Evolutionary conservation across 2,329 filamentous ascomycete genomes (phyloP).

Genomic region (Colletotrichum sublineola): DNA sequence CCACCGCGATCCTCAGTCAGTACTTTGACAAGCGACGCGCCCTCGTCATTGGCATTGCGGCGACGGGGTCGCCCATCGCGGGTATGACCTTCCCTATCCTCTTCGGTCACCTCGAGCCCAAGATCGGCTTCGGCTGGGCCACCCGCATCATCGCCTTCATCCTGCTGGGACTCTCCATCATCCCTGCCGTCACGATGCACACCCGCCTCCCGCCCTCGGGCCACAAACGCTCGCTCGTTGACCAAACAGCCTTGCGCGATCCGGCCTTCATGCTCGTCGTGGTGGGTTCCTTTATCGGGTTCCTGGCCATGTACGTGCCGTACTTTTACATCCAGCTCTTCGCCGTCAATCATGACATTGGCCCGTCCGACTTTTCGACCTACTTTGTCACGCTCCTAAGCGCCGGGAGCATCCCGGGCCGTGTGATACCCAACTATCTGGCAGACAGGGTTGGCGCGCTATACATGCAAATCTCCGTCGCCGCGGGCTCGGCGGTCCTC

Average conservation of each 20-base stretch:
- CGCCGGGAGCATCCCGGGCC: constrained; percentile 60
- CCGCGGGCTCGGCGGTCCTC: constrained; percentile 51
- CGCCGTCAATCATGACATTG: constrained; percentile 56
- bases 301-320: constrained; percentile 61
- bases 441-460: constrained; percentile 59
- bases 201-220: constrained; percentile 50
- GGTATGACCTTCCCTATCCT: constrained; percentile 58
- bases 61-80: constrained; percentile 53
- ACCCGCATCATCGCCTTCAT: constrained; percentile 60
- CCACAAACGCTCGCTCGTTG: constrained; percentile 50
- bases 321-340: constrained; percentile 63
- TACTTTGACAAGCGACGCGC: constrained; percentile 55
- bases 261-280: constrained; percentile 54
- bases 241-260: constrained; percentile 55
- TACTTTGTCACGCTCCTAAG: constrained; percentile 62
- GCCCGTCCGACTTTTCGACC: constrained; percentile 51
- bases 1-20: constrained; percentile 54
- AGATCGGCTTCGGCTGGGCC: constrained; percentile 69
- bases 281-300: constrained; percentile 55
- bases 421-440: constrained; percentile 59
- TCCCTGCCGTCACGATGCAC: constrained; percentile 57
- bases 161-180: constrained; percentile 54
- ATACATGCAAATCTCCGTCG: constrained; percentile 54
- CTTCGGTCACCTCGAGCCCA: constrained; percentile 58
- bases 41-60: constrained; percentile 51